Evolutionary conservation across 345 rosid species (phyloP).

Genomic region (Eucalyptus tenuipes): DNA sequence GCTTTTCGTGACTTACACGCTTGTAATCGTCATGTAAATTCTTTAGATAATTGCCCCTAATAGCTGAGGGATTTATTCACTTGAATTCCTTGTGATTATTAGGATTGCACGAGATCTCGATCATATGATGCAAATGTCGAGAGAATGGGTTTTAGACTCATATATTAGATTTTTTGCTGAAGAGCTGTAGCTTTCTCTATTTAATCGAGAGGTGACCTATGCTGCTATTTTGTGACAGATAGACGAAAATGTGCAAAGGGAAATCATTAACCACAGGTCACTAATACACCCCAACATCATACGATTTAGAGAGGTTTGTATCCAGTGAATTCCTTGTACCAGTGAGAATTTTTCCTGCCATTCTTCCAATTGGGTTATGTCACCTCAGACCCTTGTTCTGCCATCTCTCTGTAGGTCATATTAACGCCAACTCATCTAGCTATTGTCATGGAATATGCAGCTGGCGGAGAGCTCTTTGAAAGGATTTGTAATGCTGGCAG

Average conservation of each 20-base stretch:
- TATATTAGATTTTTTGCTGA: neutral
- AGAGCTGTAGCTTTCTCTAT: neutral
- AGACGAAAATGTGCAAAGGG: slow-evolving; percentile 76
- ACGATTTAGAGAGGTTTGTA: slow-evolving; percentile 64
- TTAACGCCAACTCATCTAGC: slow-evolving; percentile 81
- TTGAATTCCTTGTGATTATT: neutral
- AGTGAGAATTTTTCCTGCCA: neutral
- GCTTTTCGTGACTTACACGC: neutral
- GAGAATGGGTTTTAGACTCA: neutral
- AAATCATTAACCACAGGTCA: slow-evolving; percentile 75
- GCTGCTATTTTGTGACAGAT: slow-evolving; percentile 24
- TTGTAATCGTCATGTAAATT: neutral
- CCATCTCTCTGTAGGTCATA: slow-evolving; percentile 32
- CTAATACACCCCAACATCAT: slow-evolving; percentile 79
- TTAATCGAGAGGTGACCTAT: neutral
- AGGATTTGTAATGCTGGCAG: slow-evolving; percentile 75
- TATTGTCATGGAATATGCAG: slow-evolving; percentile 80
- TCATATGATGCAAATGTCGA: neutral
- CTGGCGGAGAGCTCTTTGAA: slow-evolving; percentile 83
- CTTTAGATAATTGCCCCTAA: neutral
- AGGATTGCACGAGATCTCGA: neutral
- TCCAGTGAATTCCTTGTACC: neutral
- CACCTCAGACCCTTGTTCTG: neutral
- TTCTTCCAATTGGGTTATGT: neutral
- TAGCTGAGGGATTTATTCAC: neutral